Percentiles rank a stretch among this genome's conserved stretches.
These are phyloP conservation scores for Aspergillus nidulans DNA, from an alignment of 495 filamentous ascomycete genomes.

Conservation along the genomic window DNA sequence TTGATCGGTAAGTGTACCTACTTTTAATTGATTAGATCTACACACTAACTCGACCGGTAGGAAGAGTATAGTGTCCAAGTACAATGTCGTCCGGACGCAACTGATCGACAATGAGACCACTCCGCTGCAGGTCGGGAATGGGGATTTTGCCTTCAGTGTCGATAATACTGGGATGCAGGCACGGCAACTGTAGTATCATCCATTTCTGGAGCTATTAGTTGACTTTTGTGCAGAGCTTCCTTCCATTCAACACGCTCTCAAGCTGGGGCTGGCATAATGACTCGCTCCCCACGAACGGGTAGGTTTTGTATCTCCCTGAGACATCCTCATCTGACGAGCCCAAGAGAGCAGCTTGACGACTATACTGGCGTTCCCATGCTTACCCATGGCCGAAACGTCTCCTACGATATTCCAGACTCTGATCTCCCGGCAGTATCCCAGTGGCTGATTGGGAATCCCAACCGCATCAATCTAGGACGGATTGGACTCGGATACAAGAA, in stretches of 20 bases:
- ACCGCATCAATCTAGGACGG: conserved; percentile 16
- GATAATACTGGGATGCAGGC: conserved; percentile 20
- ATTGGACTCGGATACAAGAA: conserved; percentile 12
- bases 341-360: conserved; percentile 8
- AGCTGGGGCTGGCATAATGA: conserved; percentile 21
- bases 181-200: background rate
- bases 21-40: background rate
- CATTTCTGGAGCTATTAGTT: background rate
- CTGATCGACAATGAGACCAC: conserved; percentile 17
- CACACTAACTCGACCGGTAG: background rate
- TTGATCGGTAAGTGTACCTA: background rate
- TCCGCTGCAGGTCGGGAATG: conserved; percentile 18
- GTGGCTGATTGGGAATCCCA: conserved; percentile 17
- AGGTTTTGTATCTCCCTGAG: background rate
- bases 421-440: conserved; percentile 13
- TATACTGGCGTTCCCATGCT: conserved; percentile 10
- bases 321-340: no score
- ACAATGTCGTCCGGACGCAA: conserved; percentile 14
- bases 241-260: conserved; percentile 17
- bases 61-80: conserved; percentile 7
- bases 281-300: conserved; percentile 14
- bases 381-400: conserved; percentile 16
- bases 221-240: conserved; percentile 5
- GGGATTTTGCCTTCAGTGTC: conserved; percentile 16
- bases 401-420: conserved; percentile 16